Evolutionary conservation across 2,329 filamentous ascomycete species (phyloP), one percentile per base, ranked within the genome.

Genomic region (Penicillium palitans): DNA sequence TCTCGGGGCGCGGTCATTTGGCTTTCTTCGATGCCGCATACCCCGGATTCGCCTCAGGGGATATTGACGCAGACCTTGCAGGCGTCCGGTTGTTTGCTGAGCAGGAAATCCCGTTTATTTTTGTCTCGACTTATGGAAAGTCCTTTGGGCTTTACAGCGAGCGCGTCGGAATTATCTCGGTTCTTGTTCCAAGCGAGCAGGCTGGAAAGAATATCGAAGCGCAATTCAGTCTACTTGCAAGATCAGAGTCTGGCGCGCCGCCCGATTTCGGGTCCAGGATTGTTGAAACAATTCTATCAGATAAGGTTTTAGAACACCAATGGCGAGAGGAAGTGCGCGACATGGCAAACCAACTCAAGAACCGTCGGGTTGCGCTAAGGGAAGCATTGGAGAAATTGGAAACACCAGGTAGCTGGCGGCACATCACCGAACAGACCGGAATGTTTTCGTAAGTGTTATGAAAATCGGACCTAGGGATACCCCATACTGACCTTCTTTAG

Each of bases 11-110:
- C 7, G 56, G 61, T 21, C 61, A 63, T 24, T 40, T 61, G 24
- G 61, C 61, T 21, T 63, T 63, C 41, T 59, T 63, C 29, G 61
- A 63, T 41, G 59, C 61, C 24, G 59, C 61, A 1, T 63, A 63
- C 24, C 59, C 59, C 2, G 61, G 61, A 0, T 61, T 63, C 45
- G 59, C 59, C n/a, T 63, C 61, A 0, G 61, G 61, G 12, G 59
- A 63, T 15, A 61, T 60, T 12, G 61, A 63, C 19, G 31, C 40
- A 0, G 61, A 63, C 31, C 56, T 61, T 25, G 37, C 41, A 31
- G 31, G 53, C 9, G 59, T 59, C 27, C 59, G 61, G 6, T 17
- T 61, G 7, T 63, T 63, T 29, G 56, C 59, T 6, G 59, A 59
- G 19, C 29, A 17, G 3, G 61, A 61, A 31, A 51, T 63, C 17